phyloP scores from a whole-genome alignment of 805 yeast species.

The Teunomyces aglyptinius region DNA sequence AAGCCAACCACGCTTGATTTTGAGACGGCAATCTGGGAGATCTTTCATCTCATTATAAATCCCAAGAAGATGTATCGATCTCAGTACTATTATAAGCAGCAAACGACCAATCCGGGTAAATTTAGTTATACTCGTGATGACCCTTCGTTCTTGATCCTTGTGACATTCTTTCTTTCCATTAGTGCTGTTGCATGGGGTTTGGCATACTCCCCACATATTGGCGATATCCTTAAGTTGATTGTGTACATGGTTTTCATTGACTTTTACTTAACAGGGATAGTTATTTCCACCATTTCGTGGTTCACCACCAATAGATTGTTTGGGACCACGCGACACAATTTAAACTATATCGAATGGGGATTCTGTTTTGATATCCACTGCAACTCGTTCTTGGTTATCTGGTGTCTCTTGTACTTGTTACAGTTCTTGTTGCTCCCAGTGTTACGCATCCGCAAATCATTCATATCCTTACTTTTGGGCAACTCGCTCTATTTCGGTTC shows the following conservation, averaged over 20 bases:
- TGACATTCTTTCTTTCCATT: conserved; percentile 61
- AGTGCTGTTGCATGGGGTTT: conserved; percentile 91
- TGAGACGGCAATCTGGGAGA: conserved; percentile 93
- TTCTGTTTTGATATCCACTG: conserved; percentile 94
- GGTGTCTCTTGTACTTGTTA: conserved; percentile 71
- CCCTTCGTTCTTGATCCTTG: conserved; percentile 78
- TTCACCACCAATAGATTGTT: conserved; percentile 63
- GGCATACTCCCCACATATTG: conserved; percentile 64
- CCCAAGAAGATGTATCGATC: conserved; percentile 84
- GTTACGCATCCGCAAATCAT: conserved; percentile 59
- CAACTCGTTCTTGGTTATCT: conserved; percentile 78
- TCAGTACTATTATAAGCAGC: conserved; percentile 72
- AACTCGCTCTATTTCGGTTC: conserved; percentile 76
- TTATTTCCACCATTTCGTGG: conserved; percentile 76
- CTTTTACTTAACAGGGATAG: conserved; percentile 66
- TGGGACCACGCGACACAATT: conserved; percentile 25
- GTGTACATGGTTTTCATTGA: conserved; percentile 84
- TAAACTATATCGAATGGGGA: conserved; percentile 75
- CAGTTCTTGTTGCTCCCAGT: conserved; percentile 77
- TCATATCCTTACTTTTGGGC: conserved; percentile 66
- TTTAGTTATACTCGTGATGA: conserved; percentile 88
- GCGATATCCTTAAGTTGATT: conserved; percentile 63
- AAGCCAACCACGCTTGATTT: conserved; percentile 83
- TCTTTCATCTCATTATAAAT: conserved; percentile 64
- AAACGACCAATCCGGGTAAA: conserved; percentile 39